Conservation (phyloP, 208 protist species). For the Wallacemonas sp. region DNA sequence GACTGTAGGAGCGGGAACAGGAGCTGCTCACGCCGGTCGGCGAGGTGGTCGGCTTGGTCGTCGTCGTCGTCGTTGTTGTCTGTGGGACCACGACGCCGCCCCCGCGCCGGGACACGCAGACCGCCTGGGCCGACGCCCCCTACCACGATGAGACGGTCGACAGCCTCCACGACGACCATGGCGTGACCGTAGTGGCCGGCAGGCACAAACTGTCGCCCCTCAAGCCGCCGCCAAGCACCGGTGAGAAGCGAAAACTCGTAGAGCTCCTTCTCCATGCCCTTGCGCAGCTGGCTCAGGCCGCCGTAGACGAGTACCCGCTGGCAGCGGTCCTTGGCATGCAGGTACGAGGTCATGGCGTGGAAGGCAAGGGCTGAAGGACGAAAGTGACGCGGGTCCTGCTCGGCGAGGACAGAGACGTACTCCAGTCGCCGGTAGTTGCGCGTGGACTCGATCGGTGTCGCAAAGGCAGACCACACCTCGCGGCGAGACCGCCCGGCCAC, state of each 20-base stretch:
- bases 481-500: constrained; percentile 32
- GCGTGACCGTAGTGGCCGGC: constrained; percentile 81
- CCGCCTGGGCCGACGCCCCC: constrained; percentile 80
- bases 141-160: constrained; percentile 68
- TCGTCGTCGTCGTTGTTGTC: not conserved
- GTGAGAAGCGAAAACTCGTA: constrained; percentile 87
- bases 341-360: constrained; percentile 63
- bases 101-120: constrained; percentile 2
- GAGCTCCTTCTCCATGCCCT: constrained; percentile 66
- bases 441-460: constrained; percentile 33
- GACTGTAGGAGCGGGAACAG: constrained; percentile 34
- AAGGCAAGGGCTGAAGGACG: constrained; percentile 64
- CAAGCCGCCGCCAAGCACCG: constrained; percentile 75
- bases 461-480: constrained; percentile 75
- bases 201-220: constrained; percentile 72
- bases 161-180: constrained; percentile 47
- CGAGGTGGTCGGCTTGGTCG: constrained; percentile 29
- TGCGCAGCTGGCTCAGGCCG: constrained; percentile 34
- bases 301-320: constrained; percentile 87
- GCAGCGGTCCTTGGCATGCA: constrained; percentile 49
- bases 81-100: constrained; percentile 1
- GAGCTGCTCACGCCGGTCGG: constrained; percentile 24
- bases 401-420: constrained; percentile 60
- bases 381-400: constrained; percentile 53
- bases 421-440: constrained; percentile 64